These are phyloP conservation scores for Parasarocladium wereldwijsianum DNA, from an alignment of 2,329 filamentous ascomycete species.

Conservation along the genomic window DNA sequence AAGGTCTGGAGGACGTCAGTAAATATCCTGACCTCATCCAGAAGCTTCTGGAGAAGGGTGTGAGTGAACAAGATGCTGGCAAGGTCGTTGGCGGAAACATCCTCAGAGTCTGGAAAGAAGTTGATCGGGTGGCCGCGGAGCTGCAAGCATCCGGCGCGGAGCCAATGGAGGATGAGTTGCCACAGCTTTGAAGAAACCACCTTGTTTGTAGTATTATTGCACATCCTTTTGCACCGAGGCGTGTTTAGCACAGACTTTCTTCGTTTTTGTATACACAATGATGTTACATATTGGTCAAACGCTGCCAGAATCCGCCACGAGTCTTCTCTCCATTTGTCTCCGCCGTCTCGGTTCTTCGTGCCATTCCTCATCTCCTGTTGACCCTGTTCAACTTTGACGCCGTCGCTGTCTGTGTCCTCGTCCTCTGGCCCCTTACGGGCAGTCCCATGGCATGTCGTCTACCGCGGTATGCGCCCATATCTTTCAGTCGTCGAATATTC, in stretches of 20 bases:
- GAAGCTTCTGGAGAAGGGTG: constrained; percentile 56
- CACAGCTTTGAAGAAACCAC: constrained; percentile 5
- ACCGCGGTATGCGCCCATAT: constrained; percentile 83
- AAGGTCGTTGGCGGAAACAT: constrained; percentile 72
- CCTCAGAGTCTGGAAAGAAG: constrained; percentile 69
- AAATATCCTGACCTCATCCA: constrained; percentile 69
- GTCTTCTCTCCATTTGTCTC: not conserved
- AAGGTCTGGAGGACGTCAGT: constrained; percentile 70
- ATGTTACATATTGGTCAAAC: constrained; percentile 1
- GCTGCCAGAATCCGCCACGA: not conserved
- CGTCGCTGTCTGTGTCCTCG: constrained; percentile 55
- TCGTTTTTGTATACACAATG: constrained; percentile 1
- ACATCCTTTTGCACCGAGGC: too few species aligned
- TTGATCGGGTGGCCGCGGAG: constrained; percentile 53
- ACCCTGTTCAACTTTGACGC: constrained; percentile 48
- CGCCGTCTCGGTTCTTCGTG: too few species aligned
- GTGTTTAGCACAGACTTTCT: too few species aligned
- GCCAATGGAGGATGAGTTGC: constrained; percentile 35
- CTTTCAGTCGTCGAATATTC: constrained; percentile 73
- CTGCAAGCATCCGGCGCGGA: constrained; percentile 45
- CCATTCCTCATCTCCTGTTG: constrained; percentile 30
- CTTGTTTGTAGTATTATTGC: not conserved
- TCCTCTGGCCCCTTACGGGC: constrained; percentile 82
- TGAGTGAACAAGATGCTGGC: constrained; percentile 57
- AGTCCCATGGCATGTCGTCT: constrained; percentile 83